A percentile compares a stretch with the other conserved stretches of the same genome.
Conservation (phyloP, 306 rosid species). For the Rubus idaeus region DNA sequence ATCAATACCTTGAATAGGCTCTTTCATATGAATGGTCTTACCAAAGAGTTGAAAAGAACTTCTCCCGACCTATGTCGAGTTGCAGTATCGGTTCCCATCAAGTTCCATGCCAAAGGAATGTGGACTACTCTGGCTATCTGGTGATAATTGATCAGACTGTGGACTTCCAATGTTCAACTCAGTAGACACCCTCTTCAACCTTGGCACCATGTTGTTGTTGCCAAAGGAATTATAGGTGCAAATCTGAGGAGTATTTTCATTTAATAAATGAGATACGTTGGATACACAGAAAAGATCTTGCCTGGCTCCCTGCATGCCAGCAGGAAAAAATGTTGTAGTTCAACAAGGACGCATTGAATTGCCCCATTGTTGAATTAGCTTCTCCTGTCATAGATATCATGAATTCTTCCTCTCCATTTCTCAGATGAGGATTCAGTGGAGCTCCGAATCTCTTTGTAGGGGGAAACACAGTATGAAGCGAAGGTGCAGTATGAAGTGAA, state of each 20-base stretch:
- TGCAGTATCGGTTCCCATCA: constrained; percentile 38
- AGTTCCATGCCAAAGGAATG: constrained; percentile 45
- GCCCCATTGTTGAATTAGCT: constrained; percentile 47
- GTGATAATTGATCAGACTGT: constrained; percentile 54
- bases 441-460: constrained; percentile 47
- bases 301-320: no score
- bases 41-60: constrained; percentile 71
- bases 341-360: no score
- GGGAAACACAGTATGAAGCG: constrained; percentile 14
- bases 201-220: constrained; percentile 32
- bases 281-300: no score
- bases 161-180: constrained; percentile 58
- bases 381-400: constrained; percentile 32
- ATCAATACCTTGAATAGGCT: constrained; percentile 39
- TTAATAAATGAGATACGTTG: constrained; percentile 33
- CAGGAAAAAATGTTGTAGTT: no score
- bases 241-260: constrained; percentile 26
- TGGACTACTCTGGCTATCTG: constrained; percentile 58
- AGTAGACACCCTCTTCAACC: constrained; percentile 39
- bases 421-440: constrained; percentile 24
- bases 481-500: constrained; percentile 28
- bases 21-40: constrained; percentile 41
- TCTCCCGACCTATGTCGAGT: constrained; percentile 37
- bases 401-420: constrained; percentile 41
- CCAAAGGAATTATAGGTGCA: constrained; percentile 37